Percentiles rank a stretch among this genome's conserved stretches.
phyloP scores from a whole-genome alignment of 305 asterid genomes.

The Fraxinus paxiana region DNA sequence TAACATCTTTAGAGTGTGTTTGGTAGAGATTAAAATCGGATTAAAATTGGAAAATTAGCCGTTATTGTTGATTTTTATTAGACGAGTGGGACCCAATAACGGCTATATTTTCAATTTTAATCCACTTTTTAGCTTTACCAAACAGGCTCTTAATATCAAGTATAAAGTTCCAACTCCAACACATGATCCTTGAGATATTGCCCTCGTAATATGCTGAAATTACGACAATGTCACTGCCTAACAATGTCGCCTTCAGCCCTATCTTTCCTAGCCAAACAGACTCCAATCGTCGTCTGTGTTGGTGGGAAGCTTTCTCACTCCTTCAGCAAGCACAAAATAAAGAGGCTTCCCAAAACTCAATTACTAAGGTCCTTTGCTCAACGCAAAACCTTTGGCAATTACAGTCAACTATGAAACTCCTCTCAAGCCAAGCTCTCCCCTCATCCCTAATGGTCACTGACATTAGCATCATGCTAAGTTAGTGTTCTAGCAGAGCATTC shows the following conservation, averaged over 20 bases:
- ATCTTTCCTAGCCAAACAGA: not conserved
- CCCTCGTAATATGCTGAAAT: not conserved
- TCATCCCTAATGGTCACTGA: not conserved
- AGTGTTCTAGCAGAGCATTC: not conserved
- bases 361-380: not conserved
- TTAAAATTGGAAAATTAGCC: too few relatives aligned
- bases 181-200: not conserved
- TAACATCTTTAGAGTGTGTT: too few relatives aligned
- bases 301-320: not conserved
- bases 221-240: not conserved
- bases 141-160: too few relatives aligned
- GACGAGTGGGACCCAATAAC: too few relatives aligned
- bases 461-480: not conserved
- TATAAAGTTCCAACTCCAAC: not conserved
- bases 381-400: not conserved
- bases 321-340: not conserved
- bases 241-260: not conserved
- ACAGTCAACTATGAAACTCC: not conserved
- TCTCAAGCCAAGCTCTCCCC: not conserved
- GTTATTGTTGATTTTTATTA: too few relatives aligned
- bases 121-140: too few relatives aligned
- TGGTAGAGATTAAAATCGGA: too few relatives aligned
- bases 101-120: too few relatives aligned
- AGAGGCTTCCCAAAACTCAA: not conserved
- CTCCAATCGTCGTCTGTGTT: not conserved